Percentiles rank a stretch among this genome's conserved stretches.
Evolutionary conservation across 2,329 filamentous ascomycete genomes (phyloP).

Genomic region (Xylariaceae sp.): DNA sequence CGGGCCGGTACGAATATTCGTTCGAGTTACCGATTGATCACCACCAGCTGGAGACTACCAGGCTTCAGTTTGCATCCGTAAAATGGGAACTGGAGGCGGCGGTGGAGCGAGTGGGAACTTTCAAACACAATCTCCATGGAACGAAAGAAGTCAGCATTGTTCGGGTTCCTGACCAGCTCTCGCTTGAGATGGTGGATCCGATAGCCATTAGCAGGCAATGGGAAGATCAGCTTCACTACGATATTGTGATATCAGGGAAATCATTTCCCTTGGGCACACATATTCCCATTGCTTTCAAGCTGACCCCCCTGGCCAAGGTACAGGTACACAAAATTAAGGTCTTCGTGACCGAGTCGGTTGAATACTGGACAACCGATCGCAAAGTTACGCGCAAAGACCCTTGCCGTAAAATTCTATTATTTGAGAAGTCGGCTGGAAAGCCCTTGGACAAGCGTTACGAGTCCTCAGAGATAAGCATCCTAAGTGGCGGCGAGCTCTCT

Average conservation of each 20-base stretch:
- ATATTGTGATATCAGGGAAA: constrained; percentile 93
- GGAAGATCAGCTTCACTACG: constrained; percentile 94
- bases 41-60: constrained; percentile 81
- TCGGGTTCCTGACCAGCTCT: constrained; percentile 79
- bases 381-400: constrained; percentile 80
- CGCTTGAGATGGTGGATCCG: constrained; percentile 83
- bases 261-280: constrained; percentile 84
- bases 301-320: constrained; percentile 88
- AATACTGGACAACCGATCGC: constrained; percentile 84
- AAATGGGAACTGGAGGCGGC: constrained; percentile 83
- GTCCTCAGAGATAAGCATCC: constrained; percentile 68
- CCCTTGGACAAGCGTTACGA: constrained; percentile 67
- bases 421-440: constrained; percentile 82
- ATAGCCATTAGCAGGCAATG: constrained; percentile 90
- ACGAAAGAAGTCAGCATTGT: constrained; percentile 78
- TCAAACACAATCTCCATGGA: constrained; percentile 81
- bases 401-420: constrained; percentile 74
- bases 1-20: constrained; percentile 61
- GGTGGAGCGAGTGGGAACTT: constrained; percentile 81
- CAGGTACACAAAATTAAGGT: constrained; percentile 91
- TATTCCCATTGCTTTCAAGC: constrained; percentile 89
- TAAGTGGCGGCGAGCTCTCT: constrained; percentile 73
- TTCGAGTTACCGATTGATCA: constrained; percentile 90
- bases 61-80: constrained; percentile 78
- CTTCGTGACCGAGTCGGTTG: constrained; percentile 81